Percentiles rank a stretch among this genome's conserved stretches.
phyloP scores from a whole-genome alignment of 768 basidiomycete genomes.

The Auriscalpium vulgare region DNA sequence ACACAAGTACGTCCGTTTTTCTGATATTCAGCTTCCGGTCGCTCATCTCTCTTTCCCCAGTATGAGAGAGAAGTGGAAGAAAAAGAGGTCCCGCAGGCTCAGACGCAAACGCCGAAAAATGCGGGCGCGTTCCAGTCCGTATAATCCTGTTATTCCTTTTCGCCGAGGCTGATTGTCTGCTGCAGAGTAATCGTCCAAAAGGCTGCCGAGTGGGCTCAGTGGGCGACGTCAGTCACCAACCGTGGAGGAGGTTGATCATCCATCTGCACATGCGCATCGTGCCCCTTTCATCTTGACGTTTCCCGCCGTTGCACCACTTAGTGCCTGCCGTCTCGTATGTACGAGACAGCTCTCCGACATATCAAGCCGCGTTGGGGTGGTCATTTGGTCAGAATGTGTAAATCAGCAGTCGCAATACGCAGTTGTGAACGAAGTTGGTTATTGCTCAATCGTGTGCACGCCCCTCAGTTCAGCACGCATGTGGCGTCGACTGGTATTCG shows the following conservation, averaged over 20 bases:
- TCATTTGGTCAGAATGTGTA: constrained; percentile 13
- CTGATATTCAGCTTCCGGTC: not conserved
- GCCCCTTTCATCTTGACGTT: not conserved
- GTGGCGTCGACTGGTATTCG: no score
- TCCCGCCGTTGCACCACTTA: not conserved
- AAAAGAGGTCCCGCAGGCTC: constrained; percentile 89
- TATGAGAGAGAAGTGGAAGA: constrained; percentile 98
- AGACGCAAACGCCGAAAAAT: constrained; percentile 94
- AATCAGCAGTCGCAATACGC: constrained; percentile 4
- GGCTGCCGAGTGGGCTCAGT: constrained; percentile 7
- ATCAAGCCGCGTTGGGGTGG: constrained; percentile 15
- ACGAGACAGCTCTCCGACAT: constrained; percentile 4
- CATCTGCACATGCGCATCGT: not conserved
- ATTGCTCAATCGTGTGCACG: no score
- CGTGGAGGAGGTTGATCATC: not conserved
- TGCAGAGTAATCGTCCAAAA: constrained; percentile 28
- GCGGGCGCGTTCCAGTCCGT: constrained; percentile 89
- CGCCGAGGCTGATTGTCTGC: not conserved
- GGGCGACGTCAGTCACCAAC: not conserved
- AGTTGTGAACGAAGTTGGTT: no score
- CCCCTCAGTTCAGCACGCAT: no score
- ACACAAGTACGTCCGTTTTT: constrained; percentile 8
- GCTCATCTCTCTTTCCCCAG: constrained; percentile 23
- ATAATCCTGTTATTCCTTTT: not conserved
- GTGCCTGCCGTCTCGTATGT: constrained; percentile 5